Evolutionary conservation across 1,284 basidiomycete genomes (phyloP), one percentile per base, ranked within the genome.

Genomic region (Ceratorhiza oryzae-sativae): DNA sequence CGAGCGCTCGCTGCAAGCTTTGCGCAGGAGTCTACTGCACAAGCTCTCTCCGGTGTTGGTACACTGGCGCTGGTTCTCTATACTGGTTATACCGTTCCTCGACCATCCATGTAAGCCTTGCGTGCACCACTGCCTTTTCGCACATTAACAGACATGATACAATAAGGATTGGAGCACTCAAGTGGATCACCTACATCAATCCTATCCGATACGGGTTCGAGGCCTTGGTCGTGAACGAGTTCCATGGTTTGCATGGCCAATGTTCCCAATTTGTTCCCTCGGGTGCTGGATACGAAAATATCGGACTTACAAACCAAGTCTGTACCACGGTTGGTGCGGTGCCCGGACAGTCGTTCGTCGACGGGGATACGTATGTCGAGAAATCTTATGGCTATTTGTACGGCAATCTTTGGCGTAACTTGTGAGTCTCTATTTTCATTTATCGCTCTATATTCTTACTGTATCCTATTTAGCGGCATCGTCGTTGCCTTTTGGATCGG

Each of bases 1-100:
- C 83, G 90, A 27, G 56, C 36, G 3, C 56, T 59, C 13, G 56
- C 56, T 2, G 56, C 56, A 10, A 59, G 56, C 20, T 59, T 59
- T 23, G 56, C 20, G 23, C 10, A 42, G 12, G 56, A 59, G 36
- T 59, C 56, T 18, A 59, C 56, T 8, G 56, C 56, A 41, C 34
- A 59, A 13, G 56, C 56, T 23, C 27, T 59, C 5, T 20, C 36
- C 23, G 56, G 56, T 1, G 42, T 59, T 41, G 56, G 56, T n/a
- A 59, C 30, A 8, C 34, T 67, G 4, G 42, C 48, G 1, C 30
- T 67, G 36, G 84, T 84, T 49, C 78, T 86, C 53, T 85, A 85
- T 76, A 86, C 85, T 15, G 91, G 91, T 1, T 93, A 92, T 78
- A 87, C 90, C 72, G 86, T 92, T 74, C 90, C 90, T 1, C 85